These are phyloP conservation scores for Poa pratensis DNA, from an alignment of 176 grass and related monocot genomes.

Conservation along the genomic window DNA sequence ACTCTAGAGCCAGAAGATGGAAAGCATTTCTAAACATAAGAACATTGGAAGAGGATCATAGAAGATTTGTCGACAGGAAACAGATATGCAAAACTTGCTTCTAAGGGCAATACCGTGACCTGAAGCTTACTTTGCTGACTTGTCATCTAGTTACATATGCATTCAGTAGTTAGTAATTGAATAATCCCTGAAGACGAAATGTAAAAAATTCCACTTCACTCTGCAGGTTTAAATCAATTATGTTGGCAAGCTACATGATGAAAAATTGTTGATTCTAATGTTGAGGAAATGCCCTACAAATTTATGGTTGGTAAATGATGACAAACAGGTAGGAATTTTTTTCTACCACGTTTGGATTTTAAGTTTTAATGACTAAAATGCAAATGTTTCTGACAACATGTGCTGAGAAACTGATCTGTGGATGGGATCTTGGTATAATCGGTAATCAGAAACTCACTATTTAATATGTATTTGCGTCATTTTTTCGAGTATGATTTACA, in stretches of 20 bases:
- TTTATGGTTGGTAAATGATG: conserved; percentile 73
- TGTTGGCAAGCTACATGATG: conserved; percentile 59
- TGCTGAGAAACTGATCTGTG: conserved; percentile 17
- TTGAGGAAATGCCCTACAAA: background rate
- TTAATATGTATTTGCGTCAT: background rate
- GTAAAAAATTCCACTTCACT: background rate
- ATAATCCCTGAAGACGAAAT: background rate
- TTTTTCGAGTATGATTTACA: background rate
- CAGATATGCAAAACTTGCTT: conserved; percentile 66
- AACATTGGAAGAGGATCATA: conserved; percentile 68
- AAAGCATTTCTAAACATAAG: conserved; percentile 49
- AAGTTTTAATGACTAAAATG: no score
- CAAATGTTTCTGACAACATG: no score
- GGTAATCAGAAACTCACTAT: conserved; percentile 48
- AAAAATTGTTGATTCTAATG: background rate
- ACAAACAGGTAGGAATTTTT: no score
- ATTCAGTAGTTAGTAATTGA: background rate
- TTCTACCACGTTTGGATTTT: no score
- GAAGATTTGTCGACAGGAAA: conserved; percentile 76
- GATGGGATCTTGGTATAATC: conserved; percentile 82
- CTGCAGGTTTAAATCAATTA: conserved; percentile 38
- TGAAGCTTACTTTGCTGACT: no score
- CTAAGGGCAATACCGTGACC: conserved; percentile 51
- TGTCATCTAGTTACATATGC: background rate
- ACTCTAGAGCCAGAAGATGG: conserved; percentile 42